Evolutionary conservation across 139 green algal species (phyloP).

Genomic region (Pycnococcus provasolii): DNA sequence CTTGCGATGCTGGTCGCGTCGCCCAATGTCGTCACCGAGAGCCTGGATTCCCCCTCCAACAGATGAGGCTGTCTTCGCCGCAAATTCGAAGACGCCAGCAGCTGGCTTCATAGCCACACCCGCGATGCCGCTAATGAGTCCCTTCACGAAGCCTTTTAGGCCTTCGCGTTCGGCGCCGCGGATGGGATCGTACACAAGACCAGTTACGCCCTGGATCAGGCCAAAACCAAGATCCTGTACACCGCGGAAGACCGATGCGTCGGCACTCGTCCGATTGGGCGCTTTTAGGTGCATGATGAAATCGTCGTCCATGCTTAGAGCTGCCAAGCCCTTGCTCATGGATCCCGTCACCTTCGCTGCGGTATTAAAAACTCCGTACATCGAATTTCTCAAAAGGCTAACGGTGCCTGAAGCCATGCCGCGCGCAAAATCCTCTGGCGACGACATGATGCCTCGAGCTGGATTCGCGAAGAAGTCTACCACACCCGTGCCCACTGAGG

Average conservation of each 20-base stretch:
- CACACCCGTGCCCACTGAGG: conserved; percentile 33
- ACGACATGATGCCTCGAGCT: conserved; percentile 33
- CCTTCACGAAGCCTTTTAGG: conserved; percentile 35
- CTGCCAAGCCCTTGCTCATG: conserved; percentile 37
- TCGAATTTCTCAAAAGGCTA: conserved; percentile 39
- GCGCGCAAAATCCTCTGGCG: conserved; percentile 37
- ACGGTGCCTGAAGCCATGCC: conserved; percentile 36
- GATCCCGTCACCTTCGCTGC: conserved; percentile 37
- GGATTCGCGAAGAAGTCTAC: conserved; percentile 46
- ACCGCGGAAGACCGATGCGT: conserved; percentile 15
- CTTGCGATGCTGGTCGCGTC: background rate
- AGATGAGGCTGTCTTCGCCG: conserved; percentile 31
- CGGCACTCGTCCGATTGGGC: background rate
- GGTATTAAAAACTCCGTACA: conserved; percentile 41
- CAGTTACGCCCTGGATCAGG: conserved; percentile 42
- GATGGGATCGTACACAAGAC: conserved; percentile 39
- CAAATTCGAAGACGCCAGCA: conserved; percentile 37
- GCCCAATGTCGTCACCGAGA: conserved; percentile 24
- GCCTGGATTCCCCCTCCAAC: conserved; percentile 30
- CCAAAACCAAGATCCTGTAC: conserved; percentile 35
- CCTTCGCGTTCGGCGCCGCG: conserved; percentile 32
- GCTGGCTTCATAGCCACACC: conserved; percentile 44
- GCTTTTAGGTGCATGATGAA: conserved; percentile 42
- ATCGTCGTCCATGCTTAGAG: conserved; percentile 43
- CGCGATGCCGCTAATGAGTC: conserved; percentile 29